Evolutionary conservation across 2,329 filamentous ascomycete species (phyloP), one percentile per base, ranked within the genome.

Genomic region (Leptosphaerulina australis): DNA sequence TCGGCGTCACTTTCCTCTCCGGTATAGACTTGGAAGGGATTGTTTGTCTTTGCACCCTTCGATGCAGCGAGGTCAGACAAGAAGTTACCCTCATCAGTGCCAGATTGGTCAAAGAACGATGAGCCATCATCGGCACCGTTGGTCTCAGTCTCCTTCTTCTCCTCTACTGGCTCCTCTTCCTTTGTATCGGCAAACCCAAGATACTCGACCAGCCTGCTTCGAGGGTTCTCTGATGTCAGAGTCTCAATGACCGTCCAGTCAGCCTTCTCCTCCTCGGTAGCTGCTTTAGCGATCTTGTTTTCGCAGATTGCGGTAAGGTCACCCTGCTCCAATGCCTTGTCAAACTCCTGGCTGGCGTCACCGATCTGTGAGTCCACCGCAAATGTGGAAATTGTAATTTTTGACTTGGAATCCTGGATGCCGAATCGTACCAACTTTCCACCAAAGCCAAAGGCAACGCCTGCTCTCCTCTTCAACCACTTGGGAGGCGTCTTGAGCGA

Each of bases 191-290:
- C 79, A 73, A 97, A 93, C n/a, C 93, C 94, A 14, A 99, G 83
- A 69, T 95, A 92, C 60, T 95, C 88, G 17, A 94, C 83, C 49
- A 99, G 87, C 69, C 90, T 87, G 70, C 88, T 88, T 31, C 92
- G 85, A n/a, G 91, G 88, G 66, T 93, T 92, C 22, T 88, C 86
- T 3, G 90, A 87, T 38, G 93, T 88, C 53, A 99, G 76, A 2
- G 91, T 94, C 72, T 94, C 87, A 71, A 99, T 90, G 28, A 97
- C 91, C 59, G 88, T 88, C 94, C 94, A 99, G 73, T 97, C 93
- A 3, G 90, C 88, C 78, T 91, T 97, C 71, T 97, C 94, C 59
- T 96, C 91, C 1, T 97, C 92, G 0, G 85, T 90, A 66, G 85
- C 86, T 14, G 92, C 88, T 54, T 85, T 78, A 20, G 86, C 79